Percentiles rank a stretch among this genome's conserved stretches.
Conservation (phyloP, 345 rosid species). For the Citrus australasica region DNA sequence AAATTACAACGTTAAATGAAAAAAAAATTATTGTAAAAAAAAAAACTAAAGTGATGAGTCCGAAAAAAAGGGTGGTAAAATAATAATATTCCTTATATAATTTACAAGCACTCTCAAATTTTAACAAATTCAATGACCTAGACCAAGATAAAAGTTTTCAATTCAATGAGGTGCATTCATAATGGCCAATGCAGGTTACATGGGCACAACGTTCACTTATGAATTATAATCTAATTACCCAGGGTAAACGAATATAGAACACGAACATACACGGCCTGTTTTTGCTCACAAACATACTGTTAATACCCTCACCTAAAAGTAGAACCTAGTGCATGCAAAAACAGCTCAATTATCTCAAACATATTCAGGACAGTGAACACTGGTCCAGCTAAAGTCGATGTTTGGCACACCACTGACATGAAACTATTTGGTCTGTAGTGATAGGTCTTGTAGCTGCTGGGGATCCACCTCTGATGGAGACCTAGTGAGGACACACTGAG, state of each 20-base stretch:
- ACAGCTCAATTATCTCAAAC: not conserved
- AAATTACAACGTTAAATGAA: too few species aligned
- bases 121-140: too few species aligned
- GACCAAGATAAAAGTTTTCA: too few species aligned
- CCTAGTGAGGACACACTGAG: slow-evolving; percentile 86
- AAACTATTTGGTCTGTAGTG: slow-evolving; percentile 35
- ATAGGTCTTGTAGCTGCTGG: slow-evolving; percentile 74
- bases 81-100: too few species aligned
- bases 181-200: not conserved
- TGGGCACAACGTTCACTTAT: not conserved
- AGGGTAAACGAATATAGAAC: too few species aligned
- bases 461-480: slow-evolving; percentile 95
- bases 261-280: not conserved
- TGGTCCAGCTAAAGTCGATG: not conserved
- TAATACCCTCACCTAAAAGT: not conserved
- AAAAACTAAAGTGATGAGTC: too few species aligned
- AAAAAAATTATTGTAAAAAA: too few species aligned
- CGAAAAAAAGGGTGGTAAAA: too few species aligned
- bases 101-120: too few species aligned
- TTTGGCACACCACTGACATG: not conserved
- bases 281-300: not conserved
- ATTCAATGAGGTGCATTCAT: not conserved
- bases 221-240: too few species aligned
- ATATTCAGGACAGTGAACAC: not conserved
- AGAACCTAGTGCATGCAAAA: not conserved